phyloP scores from a whole-genome alignment of 148 eudicot species.

The Rhododendron henanense region DNA sequence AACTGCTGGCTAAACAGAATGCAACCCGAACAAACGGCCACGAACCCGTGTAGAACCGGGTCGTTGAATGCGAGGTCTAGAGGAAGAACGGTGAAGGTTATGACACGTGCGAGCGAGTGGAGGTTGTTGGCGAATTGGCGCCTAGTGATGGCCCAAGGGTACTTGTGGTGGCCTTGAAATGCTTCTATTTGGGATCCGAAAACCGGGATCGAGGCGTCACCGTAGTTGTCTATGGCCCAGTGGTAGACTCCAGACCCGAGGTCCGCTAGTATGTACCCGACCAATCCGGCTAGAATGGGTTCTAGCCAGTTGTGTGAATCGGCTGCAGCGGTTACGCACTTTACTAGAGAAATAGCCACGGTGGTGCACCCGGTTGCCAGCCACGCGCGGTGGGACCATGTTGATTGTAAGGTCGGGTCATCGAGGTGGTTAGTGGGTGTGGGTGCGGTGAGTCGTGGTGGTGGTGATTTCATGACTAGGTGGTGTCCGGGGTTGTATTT shows the following conservation, averaged over 20 bases:
- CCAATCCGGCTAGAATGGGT: conserved; percentile 46
- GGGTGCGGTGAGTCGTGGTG: neutral
- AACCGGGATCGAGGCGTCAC: conserved; percentile 52
- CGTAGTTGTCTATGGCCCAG: conserved; percentile 91
- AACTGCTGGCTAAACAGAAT: conserved; percentile 94
- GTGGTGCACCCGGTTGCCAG: conserved; percentile 67
- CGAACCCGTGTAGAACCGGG: conserved; percentile 50
- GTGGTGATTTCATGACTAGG: conserved; percentile 9
- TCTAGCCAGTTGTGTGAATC: conserved; percentile 50
- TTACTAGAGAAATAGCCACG: conserved; percentile 52
- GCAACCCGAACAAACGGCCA: conserved; percentile 55
- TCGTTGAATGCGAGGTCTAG: conserved; percentile 36
- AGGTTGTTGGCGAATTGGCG: conserved; percentile 81
- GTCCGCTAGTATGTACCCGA: conserved; percentile 77
- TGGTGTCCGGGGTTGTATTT: conserved; percentile 4
- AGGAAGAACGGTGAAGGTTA: conserved; percentile 56
- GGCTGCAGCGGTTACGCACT: conserved; percentile 26
- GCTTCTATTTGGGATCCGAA: conserved; percentile 75
- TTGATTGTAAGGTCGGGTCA: conserved; percentile 58
- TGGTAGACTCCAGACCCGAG: conserved; percentile 89
- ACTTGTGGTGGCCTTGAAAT: conserved; percentile 88
- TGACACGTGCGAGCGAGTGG: conserved; percentile 46
- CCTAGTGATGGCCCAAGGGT: conserved; percentile 77
- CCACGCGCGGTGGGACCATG: conserved; percentile 84
- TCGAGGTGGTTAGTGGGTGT: conserved; percentile 16